A percentile compares a stretch with the other conserved stretches of the same genome.
Conservation (phyloP, 495 filamentous ascomycete genomes). For the Rostrohypoxylon terebratum region DNA sequence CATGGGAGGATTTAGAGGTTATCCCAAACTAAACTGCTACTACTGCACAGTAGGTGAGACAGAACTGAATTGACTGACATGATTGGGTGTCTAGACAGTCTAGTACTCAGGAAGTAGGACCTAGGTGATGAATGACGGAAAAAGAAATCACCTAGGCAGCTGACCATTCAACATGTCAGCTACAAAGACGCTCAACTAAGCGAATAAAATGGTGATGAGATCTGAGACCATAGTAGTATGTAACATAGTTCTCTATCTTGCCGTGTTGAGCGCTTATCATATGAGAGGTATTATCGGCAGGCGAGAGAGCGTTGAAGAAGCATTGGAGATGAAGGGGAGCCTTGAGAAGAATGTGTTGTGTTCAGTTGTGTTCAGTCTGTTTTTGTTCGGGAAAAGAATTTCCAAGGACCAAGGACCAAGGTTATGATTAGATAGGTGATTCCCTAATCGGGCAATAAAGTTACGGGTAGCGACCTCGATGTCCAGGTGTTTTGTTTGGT, state of each 20-base stretch:
- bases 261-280: background rate
- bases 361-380: background rate
- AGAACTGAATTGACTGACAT: conserved; percentile 8
- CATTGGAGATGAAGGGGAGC: conserved; percentile 1
- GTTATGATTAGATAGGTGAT: background rate
- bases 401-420: too few species aligned
- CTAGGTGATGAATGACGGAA: too few species aligned
- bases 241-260: background rate
- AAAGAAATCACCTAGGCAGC: conserved; percentile 32
- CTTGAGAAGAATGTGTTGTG: conserved; percentile 9
- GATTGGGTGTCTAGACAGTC: conserved; percentile 29
- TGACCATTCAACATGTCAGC: conserved; percentile 15
- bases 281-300: conserved; percentile 3
- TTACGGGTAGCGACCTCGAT: background rate
- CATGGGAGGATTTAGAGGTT: conserved; percentile 1
- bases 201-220: background rate
- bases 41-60: background rate
- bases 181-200: conserved; percentile 4
- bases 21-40: background rate
- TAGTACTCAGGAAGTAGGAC: too few species aligned
- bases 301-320: conserved; percentile 3
- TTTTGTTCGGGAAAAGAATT: conserved; percentile 15
- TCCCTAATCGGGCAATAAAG: background rate
- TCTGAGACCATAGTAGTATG: background rate
- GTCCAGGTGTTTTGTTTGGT: too few species aligned